A percentile compares a stretch with the other conserved stretches of the same genome.
These are phyloP conservation scores for Rhynchospora breviuscula DNA, from an alignment of 176 grass and related monocot species.

Conservation along the genomic window DNA sequence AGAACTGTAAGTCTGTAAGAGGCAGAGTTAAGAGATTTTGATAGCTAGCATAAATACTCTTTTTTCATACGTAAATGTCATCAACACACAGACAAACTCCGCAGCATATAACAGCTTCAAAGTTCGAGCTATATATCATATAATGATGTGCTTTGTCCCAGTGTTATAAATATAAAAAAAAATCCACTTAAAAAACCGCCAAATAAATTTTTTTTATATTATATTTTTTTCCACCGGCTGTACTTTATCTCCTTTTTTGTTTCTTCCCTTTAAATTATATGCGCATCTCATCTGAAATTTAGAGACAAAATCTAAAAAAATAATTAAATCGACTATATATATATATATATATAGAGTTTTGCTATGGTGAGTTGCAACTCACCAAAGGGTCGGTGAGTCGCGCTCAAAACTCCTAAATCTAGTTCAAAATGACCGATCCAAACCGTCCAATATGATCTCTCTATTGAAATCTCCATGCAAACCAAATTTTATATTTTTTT, in stretches of 20 bases:
- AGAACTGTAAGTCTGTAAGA: not conserved
- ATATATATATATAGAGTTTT: not conserved
- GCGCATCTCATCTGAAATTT: not conserved
- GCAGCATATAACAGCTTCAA: too few relatives aligned
- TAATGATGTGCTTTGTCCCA: too few relatives aligned
- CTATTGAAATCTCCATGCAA: too few relatives aligned
- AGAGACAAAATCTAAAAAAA: not conserved
- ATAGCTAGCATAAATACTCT: not conserved
- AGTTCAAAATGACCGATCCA: too few relatives aligned
- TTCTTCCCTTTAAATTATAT: not conserved
- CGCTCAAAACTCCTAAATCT: too few relatives aligned
- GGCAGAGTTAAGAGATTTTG: not conserved
- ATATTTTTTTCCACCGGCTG: not conserved
- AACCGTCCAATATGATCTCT: too few relatives aligned
- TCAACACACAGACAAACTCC: not conserved
- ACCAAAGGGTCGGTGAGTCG: too few relatives aligned
- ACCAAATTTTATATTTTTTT: too few relatives aligned
- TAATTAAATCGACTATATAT: not conserved
- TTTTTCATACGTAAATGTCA: not conserved
- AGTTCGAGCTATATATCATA: too few relatives aligned
- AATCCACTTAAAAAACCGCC: not conserved
- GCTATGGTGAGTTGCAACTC: too few relatives aligned
- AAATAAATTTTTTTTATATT: not conserved
- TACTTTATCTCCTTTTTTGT: not conserved
- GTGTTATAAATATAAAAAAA: not conserved